A percentile compares a stretch with the other conserved stretches of the same genome.
Evolutionary conservation across 2,329 filamentous ascomycete species (phyloP).

Genomic region (Pseudocercospora pini-densiflorae): DNA sequence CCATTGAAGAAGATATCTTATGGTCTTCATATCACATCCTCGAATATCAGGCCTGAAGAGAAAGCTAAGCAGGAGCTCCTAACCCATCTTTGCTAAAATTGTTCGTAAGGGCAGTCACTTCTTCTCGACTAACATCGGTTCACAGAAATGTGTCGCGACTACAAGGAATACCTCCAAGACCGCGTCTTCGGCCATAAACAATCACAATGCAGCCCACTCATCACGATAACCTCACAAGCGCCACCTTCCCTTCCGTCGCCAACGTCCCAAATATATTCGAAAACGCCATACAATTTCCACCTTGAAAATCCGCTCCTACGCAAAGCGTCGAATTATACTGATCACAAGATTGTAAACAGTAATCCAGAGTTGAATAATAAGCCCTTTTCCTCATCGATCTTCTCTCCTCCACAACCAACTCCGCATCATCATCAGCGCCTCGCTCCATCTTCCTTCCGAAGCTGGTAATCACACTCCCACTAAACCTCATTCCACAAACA

Average conservation of each 20-base stretch:
- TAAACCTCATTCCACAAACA: conserved; percentile 9
- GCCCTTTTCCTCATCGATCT: not conserved
- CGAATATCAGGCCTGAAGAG: too few species aligned
- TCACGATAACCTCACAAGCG: conserved; percentile 9
- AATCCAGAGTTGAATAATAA: conserved; percentile 8
- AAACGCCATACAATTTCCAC: conserved; percentile 4
- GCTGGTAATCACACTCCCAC: conserved; percentile 6
- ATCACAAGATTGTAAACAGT: conserved; percentile 15
- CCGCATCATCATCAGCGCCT: not conserved
- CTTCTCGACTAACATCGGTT: too few species aligned
- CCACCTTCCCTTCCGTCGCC: conserved; percentile 5
- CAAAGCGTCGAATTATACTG: conserved; percentile 7
- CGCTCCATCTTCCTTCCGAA: conserved; percentile 3
- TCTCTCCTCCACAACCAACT: not conserved
- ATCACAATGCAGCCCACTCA: not conserved
- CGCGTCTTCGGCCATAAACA: too few species aligned
- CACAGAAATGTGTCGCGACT: too few species aligned
- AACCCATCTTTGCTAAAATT: too few species aligned
- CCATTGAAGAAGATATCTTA: too few species aligned
- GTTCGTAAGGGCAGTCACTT: too few species aligned
- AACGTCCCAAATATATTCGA: conserved; percentile 4
- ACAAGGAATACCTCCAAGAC: too few species aligned
- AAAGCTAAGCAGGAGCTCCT: too few species aligned
- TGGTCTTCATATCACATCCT: too few species aligned
- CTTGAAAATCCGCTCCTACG: not conserved